Evolutionary conservation across 345 rosid species (phyloP).

Genomic region (Rhizophora mangle): DNA sequence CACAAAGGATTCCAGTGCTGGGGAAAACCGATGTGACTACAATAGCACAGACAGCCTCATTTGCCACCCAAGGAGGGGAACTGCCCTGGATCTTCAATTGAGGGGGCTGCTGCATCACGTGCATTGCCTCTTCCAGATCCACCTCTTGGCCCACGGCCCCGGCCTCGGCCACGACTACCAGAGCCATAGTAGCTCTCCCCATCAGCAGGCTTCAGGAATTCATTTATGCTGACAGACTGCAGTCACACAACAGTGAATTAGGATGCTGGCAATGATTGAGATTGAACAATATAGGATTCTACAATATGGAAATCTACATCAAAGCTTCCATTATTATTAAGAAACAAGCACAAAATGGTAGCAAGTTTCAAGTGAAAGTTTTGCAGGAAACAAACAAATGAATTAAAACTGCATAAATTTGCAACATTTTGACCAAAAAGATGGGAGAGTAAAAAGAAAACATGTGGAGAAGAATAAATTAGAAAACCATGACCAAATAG

Average conservation of each 20-base stretch:
- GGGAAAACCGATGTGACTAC: background rate
- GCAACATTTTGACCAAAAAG: too few species aligned
- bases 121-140: slow-evolving; percentile 19
- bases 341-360: too few species aligned
- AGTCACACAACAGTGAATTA: background rate
- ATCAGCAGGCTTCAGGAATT: slow-evolving; percentile 68
- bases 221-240: slow-evolving; percentile 62
- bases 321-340: too few species aligned
- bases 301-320: too few species aligned
- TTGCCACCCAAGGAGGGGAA: slow-evolving; percentile 71
- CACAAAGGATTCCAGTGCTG: background rate
- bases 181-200: slow-evolving; percentile 41
- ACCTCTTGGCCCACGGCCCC: slow-evolving; percentile 46
- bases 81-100: slow-evolving; percentile 60
- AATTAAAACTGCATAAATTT: too few species aligned
- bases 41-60: slow-evolving; percentile 24
- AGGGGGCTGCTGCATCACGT: slow-evolving; percentile 41
- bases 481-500: too few species aligned
- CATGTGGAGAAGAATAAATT: too few species aligned
- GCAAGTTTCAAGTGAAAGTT: too few species aligned
- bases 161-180: slow-evolving; percentile 49
- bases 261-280: background rate
- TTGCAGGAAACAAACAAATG: too few species aligned
- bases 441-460: too few species aligned
- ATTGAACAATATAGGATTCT: too few species aligned